Evolutionary conservation across 805 yeast species (phyloP).

Genomic region (Kodamaea leandrae): DNA sequence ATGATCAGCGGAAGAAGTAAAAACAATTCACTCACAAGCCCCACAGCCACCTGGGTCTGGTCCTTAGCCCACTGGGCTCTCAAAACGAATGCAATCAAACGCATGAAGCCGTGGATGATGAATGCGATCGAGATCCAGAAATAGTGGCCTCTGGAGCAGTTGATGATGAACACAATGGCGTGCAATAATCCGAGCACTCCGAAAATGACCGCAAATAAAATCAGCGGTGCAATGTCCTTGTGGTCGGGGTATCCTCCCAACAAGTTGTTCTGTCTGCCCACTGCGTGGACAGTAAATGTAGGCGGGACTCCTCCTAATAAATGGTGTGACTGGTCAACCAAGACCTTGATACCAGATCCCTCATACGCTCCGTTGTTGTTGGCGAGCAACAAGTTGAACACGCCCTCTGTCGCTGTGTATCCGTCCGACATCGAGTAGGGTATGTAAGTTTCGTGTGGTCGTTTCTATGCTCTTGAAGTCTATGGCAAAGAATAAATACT

Average conservation of each 20-base stretch:
- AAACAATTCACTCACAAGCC: constrained; percentile 15
- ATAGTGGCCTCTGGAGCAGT: constrained; percentile 15
- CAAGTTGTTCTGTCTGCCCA: constrained; percentile 12
- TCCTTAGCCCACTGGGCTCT: constrained; percentile 14
- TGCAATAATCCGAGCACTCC: constrained; percentile 12
- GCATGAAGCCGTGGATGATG: constrained; percentile 11
- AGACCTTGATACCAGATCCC: constrained; percentile 46
- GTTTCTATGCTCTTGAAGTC: too few species aligned
- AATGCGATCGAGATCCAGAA: constrained; percentile 15
- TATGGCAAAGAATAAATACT: too few species aligned
- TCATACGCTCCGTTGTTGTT: constrained; percentile 44
- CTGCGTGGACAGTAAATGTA: constrained; percentile 3
- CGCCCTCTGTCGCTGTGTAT: constrained; percentile 14
- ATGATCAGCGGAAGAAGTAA: constrained; percentile 15
- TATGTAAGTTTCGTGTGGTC: too few species aligned
- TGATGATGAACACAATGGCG: constrained; percentile 11
- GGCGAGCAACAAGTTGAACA: constrained; percentile 14
- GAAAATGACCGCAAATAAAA: constrained; percentile 13
- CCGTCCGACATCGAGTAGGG: not conserved
- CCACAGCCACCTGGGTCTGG: constrained; percentile 8
- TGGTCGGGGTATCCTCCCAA: constrained; percentile 16
- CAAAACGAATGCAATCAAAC: constrained; percentile 13
- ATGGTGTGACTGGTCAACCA: constrained; percentile 4
- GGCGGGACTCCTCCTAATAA: constrained; percentile 8
- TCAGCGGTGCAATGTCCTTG: constrained; percentile 15